phyloP scores from a whole-genome alignment of 768 basidiomycete species.

The Holtermannia corniformis region DNA sequence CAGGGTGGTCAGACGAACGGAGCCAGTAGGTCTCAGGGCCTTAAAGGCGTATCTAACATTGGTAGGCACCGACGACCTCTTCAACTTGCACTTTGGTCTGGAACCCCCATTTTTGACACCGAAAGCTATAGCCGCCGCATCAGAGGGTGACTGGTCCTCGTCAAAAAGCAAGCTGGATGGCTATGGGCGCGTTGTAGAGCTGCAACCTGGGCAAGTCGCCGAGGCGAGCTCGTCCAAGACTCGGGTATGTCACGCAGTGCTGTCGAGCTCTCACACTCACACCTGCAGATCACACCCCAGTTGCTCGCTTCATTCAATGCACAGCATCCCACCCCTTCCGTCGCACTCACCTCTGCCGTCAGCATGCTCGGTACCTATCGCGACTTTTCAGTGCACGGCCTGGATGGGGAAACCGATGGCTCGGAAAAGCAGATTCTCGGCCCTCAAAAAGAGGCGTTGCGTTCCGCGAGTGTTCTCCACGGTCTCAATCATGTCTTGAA shows the following conservation, averaged over 20 bases:
- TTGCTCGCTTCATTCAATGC: conserved; percentile 51
- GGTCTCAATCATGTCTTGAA: conserved; percentile 80
- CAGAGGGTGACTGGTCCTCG: conserved; percentile 53
- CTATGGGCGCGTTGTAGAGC: conserved; percentile 52
- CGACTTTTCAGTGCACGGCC: conserved; percentile 66
- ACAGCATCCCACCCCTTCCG: conserved; percentile 16
- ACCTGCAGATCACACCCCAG: conserved; percentile 30
- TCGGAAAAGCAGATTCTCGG: conserved; percentile 25
- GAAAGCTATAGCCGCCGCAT: conserved; percentile 48
- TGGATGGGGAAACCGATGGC: conserved; percentile 49
- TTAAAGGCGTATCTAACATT: conserved; percentile 8
- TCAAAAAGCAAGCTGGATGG: conserved; percentile 50
- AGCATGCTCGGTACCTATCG: conserved; percentile 53
- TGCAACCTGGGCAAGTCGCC: conserved; percentile 43
- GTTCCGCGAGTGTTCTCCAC: conserved; percentile 68
- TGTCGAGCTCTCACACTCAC: neutral
- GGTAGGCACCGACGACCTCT: conserved; percentile 44
- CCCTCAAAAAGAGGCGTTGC: conserved; percentile 49
- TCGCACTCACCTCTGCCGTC: conserved; percentile 39
- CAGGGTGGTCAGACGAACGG: conserved; percentile 10
- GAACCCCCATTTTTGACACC: conserved; percentile 44
- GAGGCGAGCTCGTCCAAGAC: conserved; percentile 30
- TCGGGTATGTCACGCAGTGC: conserved; percentile 9
- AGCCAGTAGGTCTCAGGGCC: conserved; percentile 6
- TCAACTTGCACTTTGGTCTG: conserved; percentile 67